Base-by-base conservation (phyloP, 345 rosid genomes). In the Anacardium occidentale region DNA sequence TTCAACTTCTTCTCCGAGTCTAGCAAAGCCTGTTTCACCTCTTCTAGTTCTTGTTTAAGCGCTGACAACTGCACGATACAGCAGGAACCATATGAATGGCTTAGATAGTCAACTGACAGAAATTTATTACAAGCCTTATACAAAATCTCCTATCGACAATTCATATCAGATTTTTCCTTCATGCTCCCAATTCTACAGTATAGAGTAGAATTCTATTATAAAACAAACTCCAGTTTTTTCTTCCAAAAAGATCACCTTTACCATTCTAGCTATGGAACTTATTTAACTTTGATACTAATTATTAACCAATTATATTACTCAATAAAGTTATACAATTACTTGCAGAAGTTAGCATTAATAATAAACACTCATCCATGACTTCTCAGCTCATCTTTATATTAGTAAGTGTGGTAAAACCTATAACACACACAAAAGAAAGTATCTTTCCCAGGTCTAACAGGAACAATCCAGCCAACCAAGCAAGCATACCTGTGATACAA, bases 1-100 rank as follows among this genome's bases (percentile, higher is more conserved):
- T 83, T 96, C 64, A 96, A 79, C 89, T 93, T 93, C 85, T 90
- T 96, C 81, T 86, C 97, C 10, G 85, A 90, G 65, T 96, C 99
- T 75, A 64, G 62, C 78, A 91, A 65, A 54, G 86, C 86, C 73
- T 84, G 93, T 64, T 83, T 88, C n/a, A 89, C 90, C 68, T 93
- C 99, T 87, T 93, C 92, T 65, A 93, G 93, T 79, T 96, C 98
- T 80, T 80, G 85, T 80, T 81, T 91, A 54, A 91, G 81, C 37
- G 87, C 75, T 26, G 80, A 79, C 75, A 96, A 70, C 99, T 96
- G 83, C 77, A 72, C n/a, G 69, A 75, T 18, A 75, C 47, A 68
- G 18, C 15, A 61, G 68, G 50, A n/a, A 50, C 75, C 51, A 69
- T 64, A 29, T 1, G 32, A 29, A 1, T 29, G 32, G 32, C 32